These are phyloP conservation scores for Ceriops decandra DNA, from an alignment of 345 rosid species.

Conservation along the genomic window DNA sequence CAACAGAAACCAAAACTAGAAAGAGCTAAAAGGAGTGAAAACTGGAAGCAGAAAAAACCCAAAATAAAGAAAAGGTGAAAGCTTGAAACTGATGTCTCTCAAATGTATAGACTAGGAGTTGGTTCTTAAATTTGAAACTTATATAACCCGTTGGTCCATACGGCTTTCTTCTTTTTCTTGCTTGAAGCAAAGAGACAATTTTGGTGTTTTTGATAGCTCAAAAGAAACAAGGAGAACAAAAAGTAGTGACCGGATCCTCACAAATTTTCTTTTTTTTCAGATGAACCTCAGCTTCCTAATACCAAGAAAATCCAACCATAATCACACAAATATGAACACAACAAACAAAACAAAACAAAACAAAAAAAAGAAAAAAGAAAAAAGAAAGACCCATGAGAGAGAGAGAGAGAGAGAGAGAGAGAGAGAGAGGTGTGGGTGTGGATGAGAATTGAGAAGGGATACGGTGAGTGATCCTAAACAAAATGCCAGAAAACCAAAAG, in stretches of 20 bases:
- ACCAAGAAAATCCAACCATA: conserved; percentile 36
- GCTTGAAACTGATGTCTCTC: conserved; percentile 9
- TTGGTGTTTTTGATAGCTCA: conserved; percentile 24
- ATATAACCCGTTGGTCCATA: conserved; percentile 7
- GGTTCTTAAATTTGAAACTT: neutral
- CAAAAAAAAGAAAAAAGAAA: neutral
- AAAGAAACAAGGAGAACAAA: conserved; percentile 25
- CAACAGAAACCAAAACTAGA: conserved; percentile 10
- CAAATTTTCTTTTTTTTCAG: conserved; percentile 14
- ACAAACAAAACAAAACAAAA: conserved; percentile 16
- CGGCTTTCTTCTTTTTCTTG: conserved; percentile 44
- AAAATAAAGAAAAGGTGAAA: neutral
- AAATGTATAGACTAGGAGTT: neutral
- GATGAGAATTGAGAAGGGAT: conserved; percentile 47
- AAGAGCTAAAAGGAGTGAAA: conserved; percentile 8
- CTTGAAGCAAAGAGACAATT: conserved; percentile 72
- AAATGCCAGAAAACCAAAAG: conserved; percentile 28
- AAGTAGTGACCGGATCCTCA: conserved; percentile 22
- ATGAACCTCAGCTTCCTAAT: conserved; percentile 9
- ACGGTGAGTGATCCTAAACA: conserved; percentile 26
- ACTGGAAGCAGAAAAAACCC: conserved; percentile 18
- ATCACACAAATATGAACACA: conserved; percentile 48
- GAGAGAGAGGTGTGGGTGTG: conserved; percentile 39
- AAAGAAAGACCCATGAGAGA: conserved; percentile 7
- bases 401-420: conserved; percentile 22